Base-by-base conservation (phyloP, 2,329 filamentous ascomycete genomes). In the Botryotinia globosa region DNA sequence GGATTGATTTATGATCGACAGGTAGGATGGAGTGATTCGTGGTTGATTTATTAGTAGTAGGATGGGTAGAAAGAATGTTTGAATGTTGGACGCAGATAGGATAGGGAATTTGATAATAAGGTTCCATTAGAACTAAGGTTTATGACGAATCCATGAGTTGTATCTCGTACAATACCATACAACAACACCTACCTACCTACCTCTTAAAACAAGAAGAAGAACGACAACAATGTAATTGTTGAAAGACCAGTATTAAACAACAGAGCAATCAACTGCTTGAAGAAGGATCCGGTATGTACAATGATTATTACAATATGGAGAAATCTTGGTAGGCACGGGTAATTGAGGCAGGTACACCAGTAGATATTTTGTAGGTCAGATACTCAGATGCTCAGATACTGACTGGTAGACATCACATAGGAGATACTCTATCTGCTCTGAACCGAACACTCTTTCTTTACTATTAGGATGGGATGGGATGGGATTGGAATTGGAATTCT, bases 71-170 rank as follows among this genome's bases (percentile, higher is more conserved):
- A 54, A 56, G n/a, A 56, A 56, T 29, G 59, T 37, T n/a, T 42
- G 61, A 44, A 63, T 63, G 65, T 68, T 54, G 65, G 56, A 51
- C 51, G 25, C 45, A 34, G 54, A 22, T 59, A 48, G 48, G 48
- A 54, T n/a, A 51, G 54, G 10, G 29, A 10, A 34, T 5, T 45
- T 59, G 14, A 34, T 29, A 54, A 54, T 54, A 54, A 56, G 48
- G 48, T 54, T 54, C 48, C 25, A 54, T n/a, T n/a, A 54, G 48
- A 56, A 56, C 51, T 56, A 29, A 56, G 51, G n/a, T 29, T 9
- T 37, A 39, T 48, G 63, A 37, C 18, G 44, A 51, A 62, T n/a
- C n/a, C n/a, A n/a, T 63, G 61, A 63, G 14, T 29, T 44, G 37
- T 32, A 63, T 44, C n/a, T 22, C 16, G 37, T 29, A 29, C 25